phyloP scores from a whole-genome alignment of 345 rosid genomes.

The Melaleuca alternifolia region DNA sequence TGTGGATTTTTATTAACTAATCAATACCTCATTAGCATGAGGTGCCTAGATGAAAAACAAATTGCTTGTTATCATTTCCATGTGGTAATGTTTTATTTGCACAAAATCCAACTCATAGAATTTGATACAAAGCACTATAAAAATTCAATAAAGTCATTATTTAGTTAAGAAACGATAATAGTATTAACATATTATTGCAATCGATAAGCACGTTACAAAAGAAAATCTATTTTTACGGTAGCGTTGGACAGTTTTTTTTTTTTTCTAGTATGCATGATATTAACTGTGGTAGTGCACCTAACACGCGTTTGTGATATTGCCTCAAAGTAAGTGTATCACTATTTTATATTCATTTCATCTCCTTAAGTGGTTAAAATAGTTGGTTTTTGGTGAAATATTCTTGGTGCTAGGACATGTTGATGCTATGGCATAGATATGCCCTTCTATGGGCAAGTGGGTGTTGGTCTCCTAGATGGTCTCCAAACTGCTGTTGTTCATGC shows the following conservation, averaged over 20 bases:
- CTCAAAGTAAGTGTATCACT: neutral
- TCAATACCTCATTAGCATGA: neutral
- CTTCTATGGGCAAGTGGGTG: neutral
- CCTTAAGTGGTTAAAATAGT: neutral
- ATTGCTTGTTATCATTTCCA: neutral
- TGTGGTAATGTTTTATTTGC: neutral
- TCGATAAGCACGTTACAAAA: neutral
- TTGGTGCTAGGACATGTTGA: neutral
- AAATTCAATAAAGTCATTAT: neutral
- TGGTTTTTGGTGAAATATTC: neutral
- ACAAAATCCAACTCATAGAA: neutral
- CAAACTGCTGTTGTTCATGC: conserved; percentile 3
- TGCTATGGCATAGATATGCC: neutral
- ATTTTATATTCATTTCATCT: neutral
- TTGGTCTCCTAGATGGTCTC: neutral
- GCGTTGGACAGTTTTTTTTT: neutral
- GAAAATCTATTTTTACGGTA: neutral
- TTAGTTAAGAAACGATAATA: neutral
- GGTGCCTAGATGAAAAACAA: neutral
- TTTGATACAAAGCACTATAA: neutral
- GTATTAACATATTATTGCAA: too few species aligned
- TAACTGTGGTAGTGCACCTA: neutral
- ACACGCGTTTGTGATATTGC: neutral
- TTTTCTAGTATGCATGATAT: neutral
- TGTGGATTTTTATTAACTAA: neutral